Evolutionary conservation across 306 rosid species (phyloP).

Genomic region (Medicago truncatula): DNA sequence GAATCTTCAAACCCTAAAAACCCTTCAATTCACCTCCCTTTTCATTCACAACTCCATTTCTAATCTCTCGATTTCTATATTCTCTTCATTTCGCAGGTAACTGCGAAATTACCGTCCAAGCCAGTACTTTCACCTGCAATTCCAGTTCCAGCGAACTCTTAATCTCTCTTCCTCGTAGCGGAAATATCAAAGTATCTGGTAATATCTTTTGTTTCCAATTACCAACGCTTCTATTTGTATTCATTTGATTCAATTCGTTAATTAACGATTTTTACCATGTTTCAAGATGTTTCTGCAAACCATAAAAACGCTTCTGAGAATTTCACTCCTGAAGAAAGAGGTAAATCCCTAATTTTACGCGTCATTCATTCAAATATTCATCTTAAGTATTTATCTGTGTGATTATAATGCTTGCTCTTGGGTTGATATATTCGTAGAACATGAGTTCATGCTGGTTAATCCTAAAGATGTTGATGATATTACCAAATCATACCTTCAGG

Average conservation of each 20-base stretch:
- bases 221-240: neutral
- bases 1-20: constrained; percentile 42
- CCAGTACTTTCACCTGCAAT: constrained; percentile 56
- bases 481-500: constrained; percentile 73
- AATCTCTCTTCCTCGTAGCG: constrained; percentile 57
- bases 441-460: constrained; percentile 63
- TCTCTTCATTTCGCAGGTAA: constrained; percentile 52
- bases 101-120: constrained; percentile 66
- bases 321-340: constrained; percentile 37
- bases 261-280: constrained; percentile 23
- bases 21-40: neutral
- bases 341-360: constrained; percentile 26
- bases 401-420: constrained; percentile 21
- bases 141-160: constrained; percentile 51
- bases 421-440: constrained; percentile 47
- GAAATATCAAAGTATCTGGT: constrained; percentile 64
- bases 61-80: constrained; percentile 8
- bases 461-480: constrained; percentile 63
- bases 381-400: neutral
- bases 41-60: neutral
- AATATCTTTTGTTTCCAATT: neutral
- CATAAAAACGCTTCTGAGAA: constrained; percentile 30
- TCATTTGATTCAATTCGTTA: neutral
- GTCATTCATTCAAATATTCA: neutral
- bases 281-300: constrained; percentile 36